Base-by-base conservation (phyloP, 2,329 filamentous ascomycete species). In the Aspergillus amoenus region DNA sequence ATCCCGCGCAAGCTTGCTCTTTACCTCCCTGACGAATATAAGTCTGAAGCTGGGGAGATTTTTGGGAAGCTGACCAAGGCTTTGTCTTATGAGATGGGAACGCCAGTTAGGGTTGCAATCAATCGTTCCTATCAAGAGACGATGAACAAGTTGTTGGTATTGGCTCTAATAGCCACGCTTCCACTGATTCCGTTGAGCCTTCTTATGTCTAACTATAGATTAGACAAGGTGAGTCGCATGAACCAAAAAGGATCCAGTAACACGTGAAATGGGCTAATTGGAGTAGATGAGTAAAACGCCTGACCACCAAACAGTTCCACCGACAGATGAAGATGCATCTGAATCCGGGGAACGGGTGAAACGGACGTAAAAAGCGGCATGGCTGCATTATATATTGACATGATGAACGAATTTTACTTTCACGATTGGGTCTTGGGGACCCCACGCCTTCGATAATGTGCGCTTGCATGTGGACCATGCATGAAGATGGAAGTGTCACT, bases 111-210 rank as follows among this genome's bases (percentile, higher is more conserved):
- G 34, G 69, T 78, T 12, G 87, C 86, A 1, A 88, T 89, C 67
- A 84, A 85, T 57, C 78, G 77, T 34, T 82, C 85, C 1, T 89
- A 89, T 60, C 82, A 86, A 66, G 84, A 88, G 70, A 86, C 84
- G 3, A 87, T 87, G 82, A 80, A 80, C 27, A 81, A 79, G 58
- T 75, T 87, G 17, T 70, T 87, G 44, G 80, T 79, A 11, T 75
- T 84, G 49, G 83, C 84, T 2, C 71, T 84, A 9, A 75, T 81
- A 54, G 79, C 82, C 34, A 76, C 81, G 12, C 72, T 84, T 17
- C 86, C 85, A 2, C 75, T 88, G 21, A 72, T 88, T 40, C 76
- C 82, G 5, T 68, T 87, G 53, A 81, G 79, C 58, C 71, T 85
- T 55, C 57, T 80, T n/a, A 81, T 86, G 79, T 76, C 76, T 67